phyloP scores from a whole-genome alignment of 495 filamentous ascomycete species.

The Hypoxylon subgilvum region DNA sequence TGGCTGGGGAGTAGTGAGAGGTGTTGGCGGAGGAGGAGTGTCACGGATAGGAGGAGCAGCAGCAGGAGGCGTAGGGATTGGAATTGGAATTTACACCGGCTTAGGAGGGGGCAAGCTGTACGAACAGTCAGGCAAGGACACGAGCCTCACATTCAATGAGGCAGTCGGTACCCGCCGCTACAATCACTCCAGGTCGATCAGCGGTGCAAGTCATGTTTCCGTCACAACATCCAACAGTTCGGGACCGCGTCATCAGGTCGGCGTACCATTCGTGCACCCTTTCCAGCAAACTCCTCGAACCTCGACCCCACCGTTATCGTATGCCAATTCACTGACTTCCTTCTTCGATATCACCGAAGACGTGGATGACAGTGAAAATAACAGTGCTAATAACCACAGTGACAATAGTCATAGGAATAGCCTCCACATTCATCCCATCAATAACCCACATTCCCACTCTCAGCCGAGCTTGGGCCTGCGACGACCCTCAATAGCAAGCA shows the following conservation, averaged over 20 bases:
- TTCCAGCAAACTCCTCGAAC: slow-evolving; percentile 64
- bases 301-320: slow-evolving; percentile 61
- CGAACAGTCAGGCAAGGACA: slow-evolving; percentile 29
- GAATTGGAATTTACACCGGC: no score
- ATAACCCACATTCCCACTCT: slow-evolving; percentile 34
- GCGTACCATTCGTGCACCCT: slow-evolving; percentile 59
- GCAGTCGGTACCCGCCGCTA: slow-evolving; percentile 36
- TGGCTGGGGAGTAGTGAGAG: slow-evolving; percentile 31
- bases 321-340: slow-evolving; percentile 58
- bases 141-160: slow-evolving; percentile 24
- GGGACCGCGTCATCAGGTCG: slow-evolving; percentile 41
- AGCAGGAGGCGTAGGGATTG: no score
- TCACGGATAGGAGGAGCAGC: slow-evolving; percentile 9
- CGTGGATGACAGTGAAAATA: slow-evolving; percentile 54
- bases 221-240: slow-evolving; percentile 50
- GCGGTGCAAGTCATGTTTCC: slow-evolving; percentile 56
- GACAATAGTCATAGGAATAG: slow-evolving; percentile 24
- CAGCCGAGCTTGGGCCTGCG: slow-evolving; percentile 38
- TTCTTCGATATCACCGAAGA: slow-evolving; percentile 57
- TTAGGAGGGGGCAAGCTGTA: slow-evolving; percentile 15
- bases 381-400: slow-evolving; percentile 17
- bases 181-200: slow-evolving; percentile 59
- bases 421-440: slow-evolving; percentile 27
- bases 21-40: not conserved
- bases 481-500: slow-evolving; percentile 45